Base-by-base conservation (phyloP, 192 early-diverging fungal species). In the Coemansia sp. region DNA sequence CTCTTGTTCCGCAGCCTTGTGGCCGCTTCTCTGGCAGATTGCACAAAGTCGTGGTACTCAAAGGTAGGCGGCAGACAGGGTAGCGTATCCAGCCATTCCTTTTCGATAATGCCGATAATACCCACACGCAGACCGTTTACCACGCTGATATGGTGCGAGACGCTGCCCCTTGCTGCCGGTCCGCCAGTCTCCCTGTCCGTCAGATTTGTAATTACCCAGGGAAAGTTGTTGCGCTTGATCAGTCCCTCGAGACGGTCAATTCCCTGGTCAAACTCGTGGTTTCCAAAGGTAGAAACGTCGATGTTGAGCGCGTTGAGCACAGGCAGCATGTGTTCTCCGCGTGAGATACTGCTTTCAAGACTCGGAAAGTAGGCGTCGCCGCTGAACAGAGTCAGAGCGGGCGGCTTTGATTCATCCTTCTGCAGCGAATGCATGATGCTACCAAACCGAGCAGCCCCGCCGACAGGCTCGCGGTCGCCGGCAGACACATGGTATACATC, bases 231-330 rank as follows among this genome's bases (percentile, higher is more conserved):
- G 18, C 60, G 51, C 9, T 25, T 11, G 25, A 83, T 66, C 30
- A 87, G 66, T 21, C 41, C 51, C 45, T 81, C 77, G 30, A 88
- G 62, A 10, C 62, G 69, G 24, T 81, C 79, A 1, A 86, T 54
- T 5, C 88, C 88, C 45, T 86, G 87, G 69, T 90, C 87, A 73
- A 87, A 87, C 67, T 87, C 86, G 69, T 87, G 88, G 79, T 90
- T 90, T n/a, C 88, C 88, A 22, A 82, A 59, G 19, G 80, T 80
- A 4, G 87, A 68, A 2, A 77, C 86, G 22, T 85, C 79, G 22
- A 90, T 80, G 13, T 61, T 60, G 9, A 88, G 68, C n/a, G 57
- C 42, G 59, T 88, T 90, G 15, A 89, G 52, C 0, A 85, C 69
- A 0, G 81, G 81, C 1, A 81, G 78, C 84, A 88, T 86, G 40